These are phyloP conservation scores for Capsicum pubescens DNA, from an alignment of 257 asterid genomes.

Conservation along the genomic window DNA sequence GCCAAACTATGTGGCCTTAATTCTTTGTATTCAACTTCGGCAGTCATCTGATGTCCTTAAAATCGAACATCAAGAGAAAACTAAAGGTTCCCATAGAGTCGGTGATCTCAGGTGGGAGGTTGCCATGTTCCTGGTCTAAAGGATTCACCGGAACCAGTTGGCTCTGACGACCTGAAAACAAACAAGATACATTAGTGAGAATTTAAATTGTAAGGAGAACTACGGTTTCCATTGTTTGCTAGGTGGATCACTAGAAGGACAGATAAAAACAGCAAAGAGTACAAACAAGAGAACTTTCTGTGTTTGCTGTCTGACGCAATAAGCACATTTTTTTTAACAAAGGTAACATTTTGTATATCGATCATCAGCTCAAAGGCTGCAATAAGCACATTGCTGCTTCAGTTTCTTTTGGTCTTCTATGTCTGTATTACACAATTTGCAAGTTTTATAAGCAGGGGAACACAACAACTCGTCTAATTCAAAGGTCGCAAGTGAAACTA, in stretches of 20 bases:
- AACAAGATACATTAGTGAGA: background rate
- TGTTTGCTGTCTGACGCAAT: conserved; percentile 41
- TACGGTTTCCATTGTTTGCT: background rate
- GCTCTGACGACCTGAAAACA: conserved; percentile 76
- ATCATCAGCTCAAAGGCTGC: background rate
- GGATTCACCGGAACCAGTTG: conserved; percentile 83
- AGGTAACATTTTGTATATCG: too few species aligned
- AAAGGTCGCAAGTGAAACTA: background rate
- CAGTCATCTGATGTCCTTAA: background rate
- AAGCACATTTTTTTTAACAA: conserved; percentile 26
- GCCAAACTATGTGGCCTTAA: background rate
- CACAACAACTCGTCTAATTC: background rate
- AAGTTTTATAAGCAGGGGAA: background rate
- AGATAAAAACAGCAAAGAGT: background rate
- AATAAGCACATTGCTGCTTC: conserved; percentile 41
- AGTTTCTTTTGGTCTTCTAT: conserved; percentile 35
- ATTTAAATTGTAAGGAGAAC: background rate
- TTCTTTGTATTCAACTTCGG: background rate
- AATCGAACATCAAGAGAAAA: background rate
- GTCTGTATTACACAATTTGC: background rate
- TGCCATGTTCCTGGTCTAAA: conserved; percentile 97
- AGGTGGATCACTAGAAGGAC: background rate
- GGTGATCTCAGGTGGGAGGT: conserved; percentile 65
- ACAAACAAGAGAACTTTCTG: conserved; percentile 46
- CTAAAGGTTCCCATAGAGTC: background rate